A percentile compares a stretch with the other conserved stretches of the same genome.
Evolutionary conservation across 1,284 basidiomycete species (phyloP).

Genomic region (Pyrrhoderma noxium): DNA sequence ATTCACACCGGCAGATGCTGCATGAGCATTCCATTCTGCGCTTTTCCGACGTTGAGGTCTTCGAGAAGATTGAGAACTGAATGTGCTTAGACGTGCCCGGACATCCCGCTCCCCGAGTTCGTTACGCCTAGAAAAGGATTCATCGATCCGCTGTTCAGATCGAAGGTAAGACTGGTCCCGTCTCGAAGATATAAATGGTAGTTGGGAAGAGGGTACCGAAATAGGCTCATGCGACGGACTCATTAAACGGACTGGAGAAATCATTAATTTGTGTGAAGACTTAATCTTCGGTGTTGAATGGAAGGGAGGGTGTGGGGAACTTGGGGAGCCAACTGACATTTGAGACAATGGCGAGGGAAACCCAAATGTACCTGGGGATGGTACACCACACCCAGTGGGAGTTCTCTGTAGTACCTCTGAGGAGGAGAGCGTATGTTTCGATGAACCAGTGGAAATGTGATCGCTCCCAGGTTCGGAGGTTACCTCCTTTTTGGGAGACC

Average conservation of each 20-base stretch:
- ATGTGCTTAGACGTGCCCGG: too few species aligned
- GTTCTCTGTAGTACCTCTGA: constrained; percentile 4
- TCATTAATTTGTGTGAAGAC: background rate
- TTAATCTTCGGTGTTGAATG: constrained; percentile 14
- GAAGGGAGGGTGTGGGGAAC: constrained; percentile 7
- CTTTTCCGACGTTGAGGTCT: constrained; percentile 29
- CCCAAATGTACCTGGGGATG: constrained; percentile 15
- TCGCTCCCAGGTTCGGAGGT: background rate
- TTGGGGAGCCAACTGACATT: background rate
- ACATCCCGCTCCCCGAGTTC: too few species aligned
- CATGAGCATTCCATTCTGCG: constrained; percentile 35
- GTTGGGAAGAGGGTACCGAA: background rate
- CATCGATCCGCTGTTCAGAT: too few species aligned
- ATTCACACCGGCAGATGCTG: constrained; percentile 30
- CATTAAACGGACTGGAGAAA: too few species aligned
- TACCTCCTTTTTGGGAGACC: constrained; percentile 11
- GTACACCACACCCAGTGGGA: constrained; percentile 5
- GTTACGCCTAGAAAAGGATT: too few species aligned
- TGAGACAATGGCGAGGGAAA: constrained; percentile 6
- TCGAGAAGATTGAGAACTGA: background rate
- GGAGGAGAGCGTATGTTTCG: background rate
- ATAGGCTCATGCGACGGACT: background rate
- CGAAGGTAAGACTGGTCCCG: too few species aligned
- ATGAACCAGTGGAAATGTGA: background rate
- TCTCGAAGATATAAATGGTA: background rate